phyloP scores from a whole-genome alignment of 305 asterid genomes.

The Fraxinus albicans region DNA sequence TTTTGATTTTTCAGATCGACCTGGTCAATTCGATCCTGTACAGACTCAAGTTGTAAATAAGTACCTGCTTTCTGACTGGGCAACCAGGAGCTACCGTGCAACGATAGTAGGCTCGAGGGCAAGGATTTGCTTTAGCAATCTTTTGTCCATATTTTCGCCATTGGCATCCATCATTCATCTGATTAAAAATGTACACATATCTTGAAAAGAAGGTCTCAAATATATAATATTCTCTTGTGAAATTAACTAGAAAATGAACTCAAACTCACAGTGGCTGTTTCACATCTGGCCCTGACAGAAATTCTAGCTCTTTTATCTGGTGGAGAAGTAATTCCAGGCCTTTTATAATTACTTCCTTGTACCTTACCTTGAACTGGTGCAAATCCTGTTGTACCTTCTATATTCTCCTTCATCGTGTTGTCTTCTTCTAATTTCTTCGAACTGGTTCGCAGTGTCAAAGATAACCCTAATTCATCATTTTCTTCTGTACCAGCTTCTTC shows the following conservation, averaged over 20 bases:
- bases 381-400: slow-evolving; percentile 11
- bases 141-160: slow-evolving; percentile 75
- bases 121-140: slow-evolving; percentile 65
- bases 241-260: neutral
- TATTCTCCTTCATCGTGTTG: slow-evolving; percentile 5
- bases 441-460: slow-evolving; percentile 40
- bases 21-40: neutral
- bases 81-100: slow-evolving; percentile 88
- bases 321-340: slow-evolving; percentile 26
- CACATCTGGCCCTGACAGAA: slow-evolving; percentile 70
- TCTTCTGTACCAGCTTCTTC: neutral
- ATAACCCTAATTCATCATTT: slow-evolving; percentile 45
- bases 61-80: slow-evolving; percentile 89
- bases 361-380: slow-evolving; percentile 18
- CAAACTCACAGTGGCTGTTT: slow-evolving; percentile 57
- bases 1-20: neutral
- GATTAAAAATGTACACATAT: neutral
- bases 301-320: slow-evolving; percentile 65
- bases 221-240: neutral
- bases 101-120: slow-evolving; percentile 91
- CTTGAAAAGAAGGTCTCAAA: neutral
- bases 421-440: slow-evolving; percentile 15
- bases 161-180: slow-evolving; percentile 88
- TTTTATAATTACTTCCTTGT: neutral
- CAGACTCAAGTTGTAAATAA: neutral